Conservation (phyloP, 2,329 filamentous ascomycete species). For the Claviceps spartinae region DNA sequence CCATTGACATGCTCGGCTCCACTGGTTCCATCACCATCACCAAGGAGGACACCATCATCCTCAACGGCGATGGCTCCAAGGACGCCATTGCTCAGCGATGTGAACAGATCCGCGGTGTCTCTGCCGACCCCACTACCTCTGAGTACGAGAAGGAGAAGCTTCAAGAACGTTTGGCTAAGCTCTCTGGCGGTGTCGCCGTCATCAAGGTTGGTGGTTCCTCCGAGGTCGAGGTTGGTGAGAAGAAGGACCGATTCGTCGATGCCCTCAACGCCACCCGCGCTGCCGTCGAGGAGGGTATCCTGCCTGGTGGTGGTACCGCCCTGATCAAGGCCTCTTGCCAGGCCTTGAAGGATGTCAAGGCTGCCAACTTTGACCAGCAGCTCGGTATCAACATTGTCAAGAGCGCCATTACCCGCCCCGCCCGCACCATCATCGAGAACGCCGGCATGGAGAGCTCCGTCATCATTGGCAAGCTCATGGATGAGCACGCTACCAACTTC, state of each 20-base stretch:
- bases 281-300: constrained; percentile 97
- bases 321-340: constrained; percentile 94
- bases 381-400: constrained; percentile 96
- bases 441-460: constrained; percentile 92
- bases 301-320: constrained; percentile 94
- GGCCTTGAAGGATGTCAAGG: constrained; percentile 69
- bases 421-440: constrained; percentile 93
- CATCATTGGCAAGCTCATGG: constrained; percentile 92
- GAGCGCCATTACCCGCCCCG: constrained; percentile 92
- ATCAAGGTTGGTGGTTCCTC: constrained; percentile 98
- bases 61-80: constrained; percentile 94
- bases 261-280: constrained; percentile 95
- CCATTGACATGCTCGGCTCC: constrained; percentile 86
- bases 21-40: constrained; percentile 99
- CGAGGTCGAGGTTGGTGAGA: constrained; percentile 97
- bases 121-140: constrained; percentile 82
- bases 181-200: constrained; percentile 95
- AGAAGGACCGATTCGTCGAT: constrained; percentile 99
- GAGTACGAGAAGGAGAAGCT: constrained; percentile 99
- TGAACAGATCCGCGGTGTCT: constrained; percentile 97
- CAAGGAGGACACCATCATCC: constrained; percentile 98
- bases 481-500: constrained; percentile 85
- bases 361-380: constrained; percentile 96
- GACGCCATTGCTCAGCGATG: constrained; percentile 87
- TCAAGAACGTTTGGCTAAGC: constrained; percentile 97